Evolutionary conservation across 2,329 filamentous ascomycete species (phyloP).

Genomic region (Cladobotryum mycophilum): DNA sequence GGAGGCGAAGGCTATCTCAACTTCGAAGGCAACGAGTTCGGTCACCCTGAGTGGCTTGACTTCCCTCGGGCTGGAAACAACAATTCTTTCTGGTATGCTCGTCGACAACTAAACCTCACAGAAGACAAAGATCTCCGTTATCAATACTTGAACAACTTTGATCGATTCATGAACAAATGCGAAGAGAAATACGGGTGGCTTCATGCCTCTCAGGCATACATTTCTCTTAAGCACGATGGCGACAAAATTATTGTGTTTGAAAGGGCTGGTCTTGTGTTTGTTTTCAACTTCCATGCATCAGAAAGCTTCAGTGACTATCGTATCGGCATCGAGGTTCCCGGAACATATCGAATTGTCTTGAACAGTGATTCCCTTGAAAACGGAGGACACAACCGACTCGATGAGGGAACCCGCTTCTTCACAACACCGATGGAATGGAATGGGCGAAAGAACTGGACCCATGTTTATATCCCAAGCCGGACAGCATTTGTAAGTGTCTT

Average conservation of each 20-base stretch:
- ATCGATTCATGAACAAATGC: constrained; percentile 80
- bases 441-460: constrained; percentile 78
- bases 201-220: constrained; percentile 75
- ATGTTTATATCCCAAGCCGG: constrained; percentile 81
- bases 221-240: constrained; percentile 85
- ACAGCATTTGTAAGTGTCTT: constrained; percentile 65
- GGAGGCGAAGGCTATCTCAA: constrained; percentile 97
- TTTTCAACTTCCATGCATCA: constrained; percentile 92
- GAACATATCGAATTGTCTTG: constrained; percentile 81
- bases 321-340: constrained; percentile 75
- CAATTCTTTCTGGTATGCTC: constrained; percentile 91
- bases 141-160: constrained; percentile 87
- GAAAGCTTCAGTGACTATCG: constrained; percentile 88
- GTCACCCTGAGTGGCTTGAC: constrained; percentile 97
- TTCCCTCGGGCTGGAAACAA: constrained; percentile 90
- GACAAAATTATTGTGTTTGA: constrained; percentile 98
- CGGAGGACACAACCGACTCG: constrained; percentile 73
- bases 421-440: constrained; percentile 92
- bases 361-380: constrained; percentile 72
- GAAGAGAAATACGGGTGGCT: constrained; percentile 93
- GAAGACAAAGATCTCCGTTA: constrained; percentile 84
- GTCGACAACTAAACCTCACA: constrained; percentile 86
- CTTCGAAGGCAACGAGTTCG: constrained; percentile 98
- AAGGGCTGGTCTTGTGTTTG: constrained; percentile 79
- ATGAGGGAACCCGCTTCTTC: constrained; percentile 80